phyloP scores from a whole-genome alignment of 805 yeast genomes.

The Komagataella mondaviorum region DNA sequence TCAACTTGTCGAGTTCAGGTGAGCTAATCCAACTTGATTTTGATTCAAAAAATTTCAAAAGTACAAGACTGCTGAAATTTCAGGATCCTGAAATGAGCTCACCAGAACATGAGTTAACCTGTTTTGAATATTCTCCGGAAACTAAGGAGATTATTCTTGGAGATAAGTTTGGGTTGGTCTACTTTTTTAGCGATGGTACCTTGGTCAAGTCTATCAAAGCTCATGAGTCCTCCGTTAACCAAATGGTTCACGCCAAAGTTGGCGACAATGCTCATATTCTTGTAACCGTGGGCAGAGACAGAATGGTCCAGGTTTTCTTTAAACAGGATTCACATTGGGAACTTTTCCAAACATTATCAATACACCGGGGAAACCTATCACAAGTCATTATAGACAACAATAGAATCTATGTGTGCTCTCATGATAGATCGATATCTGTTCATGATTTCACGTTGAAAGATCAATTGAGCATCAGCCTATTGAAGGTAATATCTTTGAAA shows the following conservation, averaged over 20 bases:
- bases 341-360: constrained; percentile 43
- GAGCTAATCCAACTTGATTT: background rate
- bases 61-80: background rate
- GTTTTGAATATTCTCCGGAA: constrained; percentile 18
- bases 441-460: constrained; percentile 22
- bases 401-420: constrained; percentile 37
- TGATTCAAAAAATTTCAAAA: background rate
- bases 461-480: constrained; percentile 15
- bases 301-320: constrained; percentile 45
- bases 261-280: constrained; percentile 13
- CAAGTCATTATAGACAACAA: constrained; percentile 19
- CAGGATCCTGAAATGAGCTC: constrained; percentile 15
- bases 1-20: background rate
- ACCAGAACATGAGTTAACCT: constrained; percentile 26
- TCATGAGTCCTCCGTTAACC: constrained; percentile 39
- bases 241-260: constrained; percentile 21
- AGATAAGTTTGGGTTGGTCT: constrained; percentile 29
- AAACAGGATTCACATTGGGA: constrained; percentile 25
- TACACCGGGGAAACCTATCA: constrained; percentile 40
- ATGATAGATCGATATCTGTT: constrained; percentile 47
- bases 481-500: constrained; percentile 35
- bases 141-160: constrained; percentile 22
- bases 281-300: constrained; percentile 41
- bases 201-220: constrained; percentile 21
- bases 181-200: constrained; percentile 8